Base-by-base conservation (phyloP, 2,329 filamentous ascomycete genomes). In the Hymenoscyphus fructigenus region DNA sequence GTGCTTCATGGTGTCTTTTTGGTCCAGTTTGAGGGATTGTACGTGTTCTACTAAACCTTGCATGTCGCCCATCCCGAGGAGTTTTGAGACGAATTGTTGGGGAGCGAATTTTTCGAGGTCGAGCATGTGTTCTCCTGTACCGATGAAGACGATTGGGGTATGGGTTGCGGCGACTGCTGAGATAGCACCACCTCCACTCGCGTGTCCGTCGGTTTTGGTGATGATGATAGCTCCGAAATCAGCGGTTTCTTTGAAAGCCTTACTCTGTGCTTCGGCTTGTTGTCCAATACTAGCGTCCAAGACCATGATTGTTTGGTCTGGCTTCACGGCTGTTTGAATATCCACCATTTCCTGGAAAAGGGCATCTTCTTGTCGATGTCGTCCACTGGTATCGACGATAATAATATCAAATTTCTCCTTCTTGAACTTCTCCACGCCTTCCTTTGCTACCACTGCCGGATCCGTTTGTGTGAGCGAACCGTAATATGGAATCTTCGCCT, bases 1-100 rank as follows among this genome's bases (percentile, higher is more conserved):
- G 80, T 99, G 94, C 82, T 99, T 99, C 84, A 99, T 97, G 3
- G 95, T 98, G 74, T 98, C 94, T 79, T 99, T 98, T 71, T 97
- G 95, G 78, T 98, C 93, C 59, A 97, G 86, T 76, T 96, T 97
- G 60, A 99, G 85, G 36, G 90, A 92, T 77, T 99, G 95, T 1
- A 99, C 95, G 76, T 99, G 95, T 79, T 99, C 95, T 12, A 99
- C 91, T 36, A 99, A 80, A 0, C 95, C 94, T 29, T 91, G 90
- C 84, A 99, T 96, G 74, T 99, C 95, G 57, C 95, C 95, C 93
- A 98, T 98, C 60, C 95, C 95, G 15, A 99, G 84, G 6, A 99
- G 82, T 79, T 97, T 99, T 70, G 90, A 91, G 57, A 99, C 88
- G 74, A 99, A 99, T 59, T 94, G 91, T 74, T 96, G 90, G 1